Base-by-base conservation (phyloP, 2,329 filamentous ascomycete species). In the Trichoderma arundinaceum region DNA sequence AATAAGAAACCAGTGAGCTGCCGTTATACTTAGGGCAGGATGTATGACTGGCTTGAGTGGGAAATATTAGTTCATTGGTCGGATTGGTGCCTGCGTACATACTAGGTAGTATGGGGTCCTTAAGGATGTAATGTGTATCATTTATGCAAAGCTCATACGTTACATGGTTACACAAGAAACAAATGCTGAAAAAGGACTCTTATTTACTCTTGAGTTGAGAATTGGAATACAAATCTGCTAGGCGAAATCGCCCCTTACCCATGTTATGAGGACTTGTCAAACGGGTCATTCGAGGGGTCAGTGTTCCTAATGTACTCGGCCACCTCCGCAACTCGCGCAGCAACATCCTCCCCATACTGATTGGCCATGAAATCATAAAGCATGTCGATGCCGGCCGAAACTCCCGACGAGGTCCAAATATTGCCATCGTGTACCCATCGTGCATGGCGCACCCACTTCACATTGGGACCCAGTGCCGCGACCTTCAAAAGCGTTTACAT, bases 351-450 rank as follows among this genome's bases (percentile, higher is more conserved):
- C 0, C 87, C 86, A 74, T 82, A 89, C 13, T 73, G 65, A 1
- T 69, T 67, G 1, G 68, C 66, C 13, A 75, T 69, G 33, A 76
- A 79, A 0, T 73, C 76, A 66, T 74, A 78, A 10, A 72, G 75
- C 75, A 77, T 77, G 63, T 79, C 77, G 2, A 79, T 78, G 5
- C 77, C 77, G 0, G 76, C 75, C 59, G 82, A 82, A 6, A 90
- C 82, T 0, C 88, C 87, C 0, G 85, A 86, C 1, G 82, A 83
- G 0, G 84, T 87, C 86, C 87, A 90, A 1, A 88, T 77, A 63
- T 88, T 86, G 1, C 83, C 86, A 72, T 88, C 85, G 0, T 76
- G 77, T 0, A 88, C 84, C 87, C 87, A 90, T 52, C 88, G 78
- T 8, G 87, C 87, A 49, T 79, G 77, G 0, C 77, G 73, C 15